Evolutionary conservation across 495 filamentous ascomycete species (phyloP).

Genomic region (Bryoglossum gracile): DNA sequence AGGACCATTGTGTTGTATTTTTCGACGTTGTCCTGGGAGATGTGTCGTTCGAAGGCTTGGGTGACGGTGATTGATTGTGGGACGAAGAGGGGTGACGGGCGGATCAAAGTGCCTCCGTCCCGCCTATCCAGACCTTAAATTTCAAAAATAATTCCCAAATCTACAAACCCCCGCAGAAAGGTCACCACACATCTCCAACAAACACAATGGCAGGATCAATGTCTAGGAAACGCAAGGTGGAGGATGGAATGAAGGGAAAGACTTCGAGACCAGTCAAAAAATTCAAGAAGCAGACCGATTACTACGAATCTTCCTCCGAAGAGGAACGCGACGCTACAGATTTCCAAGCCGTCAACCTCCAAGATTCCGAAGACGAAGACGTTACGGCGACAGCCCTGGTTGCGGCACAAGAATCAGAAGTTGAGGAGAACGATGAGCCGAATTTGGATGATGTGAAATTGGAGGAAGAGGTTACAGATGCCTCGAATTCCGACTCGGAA

Average conservation of each 20-base stretch:
- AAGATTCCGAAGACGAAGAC: conserved; percentile 56
- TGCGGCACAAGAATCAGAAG: conserved; percentile 22
- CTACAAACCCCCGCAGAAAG: too few relatives aligned
- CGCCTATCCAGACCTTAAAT: conserved; percentile 6
- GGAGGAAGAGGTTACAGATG: conserved; percentile 30
- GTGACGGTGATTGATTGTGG: neutral
- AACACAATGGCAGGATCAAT: conserved; percentile 31
- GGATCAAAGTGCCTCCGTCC: conserved; percentile 2
- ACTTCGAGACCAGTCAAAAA: conserved; percentile 47
- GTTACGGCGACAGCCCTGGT: conserved; percentile 23
- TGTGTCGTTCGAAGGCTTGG: neutral
- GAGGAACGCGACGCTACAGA: conserved; percentile 38
- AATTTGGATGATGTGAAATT: conserved; percentile 1
- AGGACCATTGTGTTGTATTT: conserved; percentile 83
- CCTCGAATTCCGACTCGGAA: conserved; percentile 34
- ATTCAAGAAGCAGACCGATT: conserved; percentile 59
- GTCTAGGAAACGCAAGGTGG: conserved; percentile 53
- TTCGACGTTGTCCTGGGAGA: neutral
- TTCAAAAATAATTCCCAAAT: too few relatives aligned
- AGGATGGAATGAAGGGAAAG: conserved; percentile 49
- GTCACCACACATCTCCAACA: too few relatives aligned
- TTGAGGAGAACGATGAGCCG: conserved; percentile 33
- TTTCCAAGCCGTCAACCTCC: conserved; percentile 57
- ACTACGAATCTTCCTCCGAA: conserved; percentile 64
- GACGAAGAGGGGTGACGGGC: conserved; percentile 8